Evolutionary conservation across 78 protist genomes (phyloP).

Genomic region (Chrysochromulina parva): DNA sequence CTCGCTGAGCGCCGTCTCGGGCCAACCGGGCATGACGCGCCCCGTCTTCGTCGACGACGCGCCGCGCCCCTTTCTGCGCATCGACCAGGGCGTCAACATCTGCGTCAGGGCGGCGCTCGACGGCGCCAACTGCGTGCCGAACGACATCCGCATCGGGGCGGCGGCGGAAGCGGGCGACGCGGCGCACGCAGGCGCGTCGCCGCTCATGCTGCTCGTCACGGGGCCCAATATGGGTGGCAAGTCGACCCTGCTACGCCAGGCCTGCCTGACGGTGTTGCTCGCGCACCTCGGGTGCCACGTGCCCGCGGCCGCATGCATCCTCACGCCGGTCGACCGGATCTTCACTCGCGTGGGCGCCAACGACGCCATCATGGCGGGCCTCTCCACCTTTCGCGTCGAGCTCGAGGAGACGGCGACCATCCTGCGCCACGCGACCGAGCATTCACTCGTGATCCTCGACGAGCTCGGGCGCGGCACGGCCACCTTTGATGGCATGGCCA

Average conservation of each 20-base stretch:
- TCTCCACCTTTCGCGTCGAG: conserved; percentile 96
- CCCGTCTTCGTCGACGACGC: not conserved
- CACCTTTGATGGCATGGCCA: conserved; percentile 85
- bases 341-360: conserved; percentile 91
- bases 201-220: conserved; percentile 78
- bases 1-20: conserved; percentile 3
- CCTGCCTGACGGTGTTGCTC: conserved; percentile 80
- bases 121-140: conserved; percentile 32
- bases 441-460: conserved; percentile 94
- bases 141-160: conserved; percentile 51
- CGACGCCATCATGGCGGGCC: conserved; percentile 75
- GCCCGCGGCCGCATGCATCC: conserved; percentile 73
- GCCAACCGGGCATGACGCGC: not conserved
- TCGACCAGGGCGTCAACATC: not conserved
- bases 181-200: not conserved
- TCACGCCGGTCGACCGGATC: conserved; percentile 92
- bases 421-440: conserved; percentile 78
- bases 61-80: not conserved
- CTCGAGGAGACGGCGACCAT: conserved; percentile 74
- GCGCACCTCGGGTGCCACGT: conserved; percentile 97
- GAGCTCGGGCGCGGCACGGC: conserved; percentile 96
- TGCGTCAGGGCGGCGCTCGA: not conserved
- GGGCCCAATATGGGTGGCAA: conserved; percentile 99
- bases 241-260: conserved; percentile 86
- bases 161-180: not conserved